phyloP scores from a whole-genome alignment of 495 filamentous ascomycete species.

The Patellaria atrata region DNA sequence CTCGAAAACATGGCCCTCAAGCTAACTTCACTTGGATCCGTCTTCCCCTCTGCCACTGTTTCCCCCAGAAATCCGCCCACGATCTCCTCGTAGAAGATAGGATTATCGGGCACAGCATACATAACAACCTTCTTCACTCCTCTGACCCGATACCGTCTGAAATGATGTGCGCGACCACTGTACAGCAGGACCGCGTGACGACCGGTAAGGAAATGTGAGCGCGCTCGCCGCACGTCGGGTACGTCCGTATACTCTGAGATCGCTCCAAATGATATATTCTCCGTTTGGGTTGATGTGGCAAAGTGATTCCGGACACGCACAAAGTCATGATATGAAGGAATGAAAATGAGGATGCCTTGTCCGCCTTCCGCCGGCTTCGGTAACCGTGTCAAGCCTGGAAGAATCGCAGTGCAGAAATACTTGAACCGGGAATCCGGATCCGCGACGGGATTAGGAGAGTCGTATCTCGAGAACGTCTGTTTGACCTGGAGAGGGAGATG shows the following conservation, averaged over 20 bases:
- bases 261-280: slow-evolving; percentile 60
- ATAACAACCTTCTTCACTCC: slow-evolving; percentile 70
- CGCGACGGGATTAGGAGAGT: slow-evolving; percentile 44
- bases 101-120: slow-evolving; percentile 83
- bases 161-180: slow-evolving; percentile 88
- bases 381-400: slow-evolving; percentile 56
- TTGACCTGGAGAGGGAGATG: slow-evolving; percentile 47
- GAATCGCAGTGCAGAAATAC: slow-evolving; percentile 67
- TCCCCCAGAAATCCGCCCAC: slow-evolving; percentile 50
- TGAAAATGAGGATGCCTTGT: slow-evolving; percentile 65
- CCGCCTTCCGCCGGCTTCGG: slow-evolving; percentile 28
- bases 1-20: slow-evolving; percentile 68
- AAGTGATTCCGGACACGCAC: slow-evolving; percentile 85
- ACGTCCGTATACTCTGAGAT: slow-evolving; percentile 77
- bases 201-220: slow-evolving; percentile 74
- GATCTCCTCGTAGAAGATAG: slow-evolving; percentile 76
- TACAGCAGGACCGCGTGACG: slow-evolving; percentile 75
- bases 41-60: slow-evolving; percentile 38
- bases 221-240: slow-evolving; percentile 62
- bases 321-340: slow-evolving; percentile 88
- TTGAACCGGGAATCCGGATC: slow-evolving; percentile 88
- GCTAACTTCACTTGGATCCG: slow-evolving; percentile 25
- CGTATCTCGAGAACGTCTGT: slow-evolving; percentile 87
- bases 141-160: slow-evolving; percentile 63
- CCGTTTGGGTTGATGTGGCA: slow-evolving; percentile 51